Evolutionary conservation across 2,329 filamentous ascomycete genomes (phyloP).

Genomic region (Xylaria sp.): DNA sequence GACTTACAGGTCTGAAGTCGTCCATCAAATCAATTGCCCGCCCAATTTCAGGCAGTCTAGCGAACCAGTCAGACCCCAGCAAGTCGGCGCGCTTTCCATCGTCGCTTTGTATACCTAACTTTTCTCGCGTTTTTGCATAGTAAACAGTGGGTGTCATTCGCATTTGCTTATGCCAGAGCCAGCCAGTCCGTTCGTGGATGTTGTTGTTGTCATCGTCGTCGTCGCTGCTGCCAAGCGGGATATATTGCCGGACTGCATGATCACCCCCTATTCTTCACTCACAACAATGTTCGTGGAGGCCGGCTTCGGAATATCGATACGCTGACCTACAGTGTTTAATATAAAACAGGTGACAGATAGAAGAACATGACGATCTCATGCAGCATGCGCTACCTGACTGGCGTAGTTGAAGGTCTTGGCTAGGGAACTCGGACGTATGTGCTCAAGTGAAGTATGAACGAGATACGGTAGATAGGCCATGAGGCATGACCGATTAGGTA

Average conservation of each 20-base stretch:
- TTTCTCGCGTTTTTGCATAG: background rate
- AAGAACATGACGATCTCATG: background rate
- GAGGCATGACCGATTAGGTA: constrained; percentile 2
- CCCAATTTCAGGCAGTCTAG: background rate
- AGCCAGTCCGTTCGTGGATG: background rate
- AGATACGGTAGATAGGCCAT: background rate
- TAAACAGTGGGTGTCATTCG: background rate
- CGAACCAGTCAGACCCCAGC: background rate
- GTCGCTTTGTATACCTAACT: background rate
- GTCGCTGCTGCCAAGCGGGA: background rate
- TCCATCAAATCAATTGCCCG: background rate
- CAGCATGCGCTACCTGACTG: background rate
- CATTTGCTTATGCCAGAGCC: background rate
- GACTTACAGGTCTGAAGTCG: background rate
- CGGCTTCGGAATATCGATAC: no score
- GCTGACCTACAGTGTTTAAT: no score
- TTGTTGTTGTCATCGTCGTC: background rate
- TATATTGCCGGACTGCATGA: background rate
- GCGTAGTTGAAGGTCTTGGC: background rate
- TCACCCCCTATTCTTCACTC: background rate
- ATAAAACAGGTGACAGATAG: background rate
- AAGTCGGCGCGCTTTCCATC: background rate
- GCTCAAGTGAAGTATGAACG: background rate
- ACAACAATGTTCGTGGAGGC: background rate
- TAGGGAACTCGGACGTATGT: background rate